Evolutionary conservation across 192 early-diverging fungal genomes (phyloP), one percentile per base, ranked within the genome.

Genomic region (Podila verticillata): DNA sequence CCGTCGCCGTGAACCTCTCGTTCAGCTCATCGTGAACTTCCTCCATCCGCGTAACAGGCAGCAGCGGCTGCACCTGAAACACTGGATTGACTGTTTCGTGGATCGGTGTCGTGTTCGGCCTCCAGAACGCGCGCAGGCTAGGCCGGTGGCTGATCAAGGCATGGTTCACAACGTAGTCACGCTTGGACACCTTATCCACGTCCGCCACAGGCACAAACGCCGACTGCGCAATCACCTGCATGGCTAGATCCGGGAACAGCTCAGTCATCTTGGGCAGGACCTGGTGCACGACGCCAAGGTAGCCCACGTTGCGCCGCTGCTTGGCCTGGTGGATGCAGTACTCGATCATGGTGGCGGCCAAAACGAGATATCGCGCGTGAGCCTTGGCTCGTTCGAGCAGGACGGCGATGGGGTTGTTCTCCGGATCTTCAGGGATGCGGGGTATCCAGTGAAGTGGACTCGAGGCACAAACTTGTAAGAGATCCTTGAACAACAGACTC

Each of bases 301-400:
- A 68, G 24, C 24, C 22, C 7, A 58, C 32, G 12, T 68, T 36
- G 10, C 57, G 19, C 12, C 44, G 26, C 20, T 17, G 8, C 17
- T 47, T 59, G 66, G 66, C 66, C 24, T 17, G 54, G 1, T 36
- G 31, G 12, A 39, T 19, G 30, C 56, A 44, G 30, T 68, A 68
- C 5, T 68, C 66, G 36, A 58, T 24, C 34, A 68, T 9, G 8
- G 39, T 36, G 15, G n/a, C 24, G 1, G 66, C 66, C 34, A 39
- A 13, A 13, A 32, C 24, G 10, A 68, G 1, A 12, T n/a, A 17
- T 22, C 28, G 12, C 0, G 57, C 5, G 4, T 39, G 15, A 0
- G 12, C 48, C 39, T 36, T 58, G 28, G 57, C 66, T 19, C 7
- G 30, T 1, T 59, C 39, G 35, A 68, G 22, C 22, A 68, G 0